Evolutionary conservation across 495 filamentous ascomycete genomes (phyloP).

Genomic region (Elaphomyces granulatus): DNA sequence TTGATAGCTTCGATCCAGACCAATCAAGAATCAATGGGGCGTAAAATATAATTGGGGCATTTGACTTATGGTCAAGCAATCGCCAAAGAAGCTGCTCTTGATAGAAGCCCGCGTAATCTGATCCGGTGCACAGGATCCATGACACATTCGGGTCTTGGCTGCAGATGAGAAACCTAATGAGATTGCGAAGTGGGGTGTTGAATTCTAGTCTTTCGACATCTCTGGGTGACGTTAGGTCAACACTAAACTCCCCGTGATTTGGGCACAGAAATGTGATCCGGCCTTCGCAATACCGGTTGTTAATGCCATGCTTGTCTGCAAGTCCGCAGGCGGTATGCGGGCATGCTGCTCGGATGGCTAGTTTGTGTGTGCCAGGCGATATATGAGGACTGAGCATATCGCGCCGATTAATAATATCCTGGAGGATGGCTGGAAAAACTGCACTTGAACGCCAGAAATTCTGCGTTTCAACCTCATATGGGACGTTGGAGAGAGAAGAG

Average conservation of each 20-base stretch:
- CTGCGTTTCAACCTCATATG: constrained; percentile 7
- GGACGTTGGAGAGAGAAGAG: constrained; percentile 9
- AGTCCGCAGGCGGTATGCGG: constrained; percentile 15
- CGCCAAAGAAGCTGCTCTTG: no score
- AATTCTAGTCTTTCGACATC: constrained; percentile 13
- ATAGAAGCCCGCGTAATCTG: constrained; percentile 20
- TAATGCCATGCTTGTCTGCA: constrained; percentile 13
- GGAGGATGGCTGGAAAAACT: constrained; percentile 6
- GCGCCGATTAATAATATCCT: constrained; percentile 7
- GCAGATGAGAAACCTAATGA: constrained; percentile 2
- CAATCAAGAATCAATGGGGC: constrained; percentile 21
- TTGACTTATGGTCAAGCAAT: constrained; percentile 5
- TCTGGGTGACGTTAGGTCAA: constrained; percentile 4
- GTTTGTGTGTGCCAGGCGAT: no score
- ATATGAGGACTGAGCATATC: no score
- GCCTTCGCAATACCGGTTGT: constrained; percentile 9
- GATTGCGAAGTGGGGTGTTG: constrained; percentile 14
- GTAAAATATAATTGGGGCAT: constrained; percentile 7
- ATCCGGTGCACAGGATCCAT: constrained; percentile 14
- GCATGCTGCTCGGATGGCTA: no score
- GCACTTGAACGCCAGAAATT: constrained; percentile 9
- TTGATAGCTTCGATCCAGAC: constrained; percentile 23
- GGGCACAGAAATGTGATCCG: constrained; percentile 10
- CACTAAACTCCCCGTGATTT: constrained; percentile 6
- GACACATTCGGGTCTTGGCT: constrained; percentile 2